Evolutionary conservation across 1,139 yeast species (phyloP).

Genomic region (Nakaseomyces bracarensis): DNA sequence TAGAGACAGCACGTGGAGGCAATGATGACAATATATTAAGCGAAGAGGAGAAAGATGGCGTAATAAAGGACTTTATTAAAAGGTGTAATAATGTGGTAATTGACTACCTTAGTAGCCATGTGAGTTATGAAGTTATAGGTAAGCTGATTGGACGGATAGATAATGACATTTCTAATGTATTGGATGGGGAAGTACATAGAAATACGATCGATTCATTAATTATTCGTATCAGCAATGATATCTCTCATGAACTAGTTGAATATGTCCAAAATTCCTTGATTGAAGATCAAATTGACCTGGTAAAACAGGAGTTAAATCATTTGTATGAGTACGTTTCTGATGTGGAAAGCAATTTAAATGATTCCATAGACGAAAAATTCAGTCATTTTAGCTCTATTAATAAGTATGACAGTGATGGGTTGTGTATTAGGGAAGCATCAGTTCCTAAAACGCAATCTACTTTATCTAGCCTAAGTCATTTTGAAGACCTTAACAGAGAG

Average conservation of each 20-base stretch:
- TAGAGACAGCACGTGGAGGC: background rate
- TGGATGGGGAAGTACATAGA: background rate
- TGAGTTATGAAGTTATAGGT: background rate
- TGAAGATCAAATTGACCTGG: background rate
- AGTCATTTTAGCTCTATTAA: no score
- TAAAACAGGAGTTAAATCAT: background rate
- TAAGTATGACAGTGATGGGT: no score
- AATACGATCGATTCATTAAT: background rate
- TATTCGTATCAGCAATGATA: background rate
- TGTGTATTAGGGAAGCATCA: no score
- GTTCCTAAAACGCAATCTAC: no score
- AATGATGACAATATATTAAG: background rate
- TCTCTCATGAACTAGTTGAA: background rate
- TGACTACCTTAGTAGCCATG: background rate
- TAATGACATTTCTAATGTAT: background rate
- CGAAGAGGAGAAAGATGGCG: background rate
- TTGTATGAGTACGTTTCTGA: background rate
- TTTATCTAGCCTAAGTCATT: no score
- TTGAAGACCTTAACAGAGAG: no score
- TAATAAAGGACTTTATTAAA: background rate
- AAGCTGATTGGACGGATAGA: background rate
- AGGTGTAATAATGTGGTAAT: background rate
- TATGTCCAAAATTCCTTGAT: background rate
- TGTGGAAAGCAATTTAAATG: background rate
- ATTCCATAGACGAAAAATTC: no score